These are phyloP conservation scores for Fraxinus sp. DNA, from an alignment of 305 asterid genomes.

Conservation along the genomic window DNA sequence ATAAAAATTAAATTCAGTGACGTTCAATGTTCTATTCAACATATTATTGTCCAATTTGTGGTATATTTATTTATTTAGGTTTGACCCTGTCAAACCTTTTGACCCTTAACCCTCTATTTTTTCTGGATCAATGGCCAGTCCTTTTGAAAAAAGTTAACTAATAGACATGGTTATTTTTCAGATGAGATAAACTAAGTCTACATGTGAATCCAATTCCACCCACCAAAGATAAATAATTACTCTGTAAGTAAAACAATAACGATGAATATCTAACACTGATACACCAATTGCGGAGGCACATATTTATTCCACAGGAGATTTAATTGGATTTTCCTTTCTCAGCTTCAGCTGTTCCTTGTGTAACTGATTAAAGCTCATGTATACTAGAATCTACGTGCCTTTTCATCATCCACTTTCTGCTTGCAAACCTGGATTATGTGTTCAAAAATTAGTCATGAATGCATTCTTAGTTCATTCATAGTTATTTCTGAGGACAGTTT, in stretches of 20 bases:
- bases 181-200: neutral
- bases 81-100: neutral
- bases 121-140: neutral
- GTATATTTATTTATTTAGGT: neutral
- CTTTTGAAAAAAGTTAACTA: neutral
- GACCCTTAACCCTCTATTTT: neutral
- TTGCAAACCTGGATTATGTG: neutral
- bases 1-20: neutral
- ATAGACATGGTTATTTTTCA: neutral
- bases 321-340: neutral
- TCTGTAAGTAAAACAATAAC: neutral
- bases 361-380: neutral
- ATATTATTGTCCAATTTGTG: neutral
- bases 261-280: neutral
- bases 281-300: neutral
- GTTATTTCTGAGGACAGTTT: neutral
- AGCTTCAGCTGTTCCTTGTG: neutral
- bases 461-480: neutral
- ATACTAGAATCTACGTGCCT: neutral
- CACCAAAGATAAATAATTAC: too few species aligned
- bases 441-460: neutral
- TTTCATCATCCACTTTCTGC: neutral
- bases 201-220: neutral
- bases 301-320: neutral
- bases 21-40: neutral